A percentile compares a stretch with the other conserved stretches of the same genome.
Conservation (phyloP, 192 early-diverging fungal genomes). For the Gonapodya prolifera region DNA sequence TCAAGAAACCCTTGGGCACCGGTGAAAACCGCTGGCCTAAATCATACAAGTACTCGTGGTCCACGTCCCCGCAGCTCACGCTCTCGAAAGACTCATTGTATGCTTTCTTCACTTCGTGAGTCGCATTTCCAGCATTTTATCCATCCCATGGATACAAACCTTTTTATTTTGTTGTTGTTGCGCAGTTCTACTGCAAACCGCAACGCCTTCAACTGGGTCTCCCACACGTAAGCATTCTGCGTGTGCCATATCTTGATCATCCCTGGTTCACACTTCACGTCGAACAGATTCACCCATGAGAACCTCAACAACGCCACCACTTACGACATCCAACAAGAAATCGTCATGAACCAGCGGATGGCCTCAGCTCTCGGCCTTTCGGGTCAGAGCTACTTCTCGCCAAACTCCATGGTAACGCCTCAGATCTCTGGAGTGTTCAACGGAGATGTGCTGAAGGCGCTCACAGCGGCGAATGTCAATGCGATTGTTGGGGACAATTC, state of each 20-base stretch:
- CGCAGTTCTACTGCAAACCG: neutral
- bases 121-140: too few species aligned
- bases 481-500: slow-evolving; percentile 9
- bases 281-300: slow-evolving; percentile 10
- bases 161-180: slow-evolving; percentile 7
- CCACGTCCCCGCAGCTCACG: neutral
- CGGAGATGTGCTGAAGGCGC: neutral
- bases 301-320: slow-evolving; percentile 18
- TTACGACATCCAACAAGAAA: slow-evolving; percentile 21
- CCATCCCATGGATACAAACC: too few species aligned
- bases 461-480: slow-evolving; percentile 1
- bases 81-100: slow-evolving; percentile 19
- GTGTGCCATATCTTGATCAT: neutral
- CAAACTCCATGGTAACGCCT: slow-evolving; percentile 8
- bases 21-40: slow-evolving; percentile 24
- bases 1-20: slow-evolving; percentile 22
- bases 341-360: slow-evolving; percentile 3
- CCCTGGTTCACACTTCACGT: slow-evolving; percentile 2
- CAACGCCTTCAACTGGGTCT: slow-evolving; percentile 22
- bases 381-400: neutral
- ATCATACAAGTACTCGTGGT: slow-evolving; percentile 4
- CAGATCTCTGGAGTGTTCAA: slow-evolving; percentile 8
- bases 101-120: neutral
- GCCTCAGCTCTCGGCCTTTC: neutral
- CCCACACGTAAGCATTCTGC: slow-evolving; percentile 15